A percentile compares a stretch with the other conserved stretches of the same genome.
These are phyloP conservation scores for Vitis amurensis DNA, from an alignment of 164 flowering plant genomes.

Conservation along the genomic window DNA sequence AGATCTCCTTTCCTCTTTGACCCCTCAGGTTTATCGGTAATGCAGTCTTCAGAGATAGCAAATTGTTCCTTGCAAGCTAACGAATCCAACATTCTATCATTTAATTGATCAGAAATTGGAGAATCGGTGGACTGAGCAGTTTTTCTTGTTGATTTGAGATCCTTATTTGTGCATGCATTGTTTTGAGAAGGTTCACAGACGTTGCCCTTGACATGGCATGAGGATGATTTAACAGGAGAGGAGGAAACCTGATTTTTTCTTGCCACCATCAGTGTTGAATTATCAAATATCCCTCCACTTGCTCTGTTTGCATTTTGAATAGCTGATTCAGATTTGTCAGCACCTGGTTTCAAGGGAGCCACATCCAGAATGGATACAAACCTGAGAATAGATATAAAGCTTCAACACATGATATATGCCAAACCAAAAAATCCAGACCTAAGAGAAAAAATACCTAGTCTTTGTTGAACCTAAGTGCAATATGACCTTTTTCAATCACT, in stretches of 20 bases:
- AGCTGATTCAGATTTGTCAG: conserved; percentile 36
- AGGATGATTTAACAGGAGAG: conserved; percentile 24
- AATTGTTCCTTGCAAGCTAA: conserved; percentile 14
- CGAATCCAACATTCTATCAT: conserved; percentile 18
- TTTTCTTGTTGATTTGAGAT: conserved; percentile 12
- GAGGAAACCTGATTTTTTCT: conserved; percentile 23
- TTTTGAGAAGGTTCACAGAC: conserved; percentile 21
- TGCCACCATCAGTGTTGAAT: conserved; percentile 67
- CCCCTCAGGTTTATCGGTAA: conserved; percentile 24
- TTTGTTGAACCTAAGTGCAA: no score
- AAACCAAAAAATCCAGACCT: not conserved
- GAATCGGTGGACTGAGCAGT: conserved; percentile 9
- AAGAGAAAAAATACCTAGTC: no score
- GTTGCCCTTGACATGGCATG: conserved; percentile 17
- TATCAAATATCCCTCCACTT: conserved; percentile 43
- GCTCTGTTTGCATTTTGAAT: conserved; percentile 27
- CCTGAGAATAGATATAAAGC: conserved; percentile 37
- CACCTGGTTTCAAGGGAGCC: conserved; percentile 68
- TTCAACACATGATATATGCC: not conserved
- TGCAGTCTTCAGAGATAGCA: conserved; percentile 26
- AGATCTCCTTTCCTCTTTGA: conserved; percentile 82
- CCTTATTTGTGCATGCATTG: conserved; percentile 16
- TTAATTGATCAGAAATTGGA: conserved; percentile 16
- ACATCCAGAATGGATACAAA: conserved; percentile 89
- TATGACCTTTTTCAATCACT: no score